Conservation (phyloP, 2,329 filamentous ascomycete species). For the Fusarium austroafricanum region DNA sequence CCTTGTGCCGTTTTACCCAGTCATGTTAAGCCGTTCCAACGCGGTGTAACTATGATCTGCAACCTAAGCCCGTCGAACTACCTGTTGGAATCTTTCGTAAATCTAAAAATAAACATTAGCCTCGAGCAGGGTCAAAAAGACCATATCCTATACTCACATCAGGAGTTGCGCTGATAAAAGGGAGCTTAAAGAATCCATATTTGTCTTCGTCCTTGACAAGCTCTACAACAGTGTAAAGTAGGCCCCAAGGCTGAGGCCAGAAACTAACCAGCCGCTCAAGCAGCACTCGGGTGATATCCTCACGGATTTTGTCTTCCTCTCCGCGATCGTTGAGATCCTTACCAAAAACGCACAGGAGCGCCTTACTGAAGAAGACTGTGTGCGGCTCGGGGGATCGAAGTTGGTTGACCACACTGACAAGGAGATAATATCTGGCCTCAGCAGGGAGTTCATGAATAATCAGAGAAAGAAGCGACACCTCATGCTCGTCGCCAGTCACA, state of each 20-base stretch:
- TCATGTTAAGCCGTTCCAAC: slow-evolving; percentile 9
- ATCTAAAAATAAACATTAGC: slow-evolving; percentile 45
- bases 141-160: slow-evolving; percentile 69
- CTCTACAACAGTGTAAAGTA: slow-evolving; percentile 89
- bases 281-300: slow-evolving; percentile 90
- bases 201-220: slow-evolving; percentile 89
- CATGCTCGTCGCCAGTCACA: slow-evolving; percentile 55
- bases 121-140: background rate
- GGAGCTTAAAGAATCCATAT: slow-evolving; percentile 91
- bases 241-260: slow-evolving; percentile 95
- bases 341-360: slow-evolving; percentile 86
- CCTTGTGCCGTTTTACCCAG: slow-evolving; percentile 30
- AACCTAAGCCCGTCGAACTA: slow-evolving; percentile 50
- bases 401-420: slow-evolving; percentile 89
- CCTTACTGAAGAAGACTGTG: slow-evolving; percentile 92
- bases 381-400: slow-evolving; percentile 89
- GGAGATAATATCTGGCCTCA: slow-evolving; percentile 85
- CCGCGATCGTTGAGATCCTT: slow-evolving; percentile 76
- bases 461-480: slow-evolving; percentile 79
- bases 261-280: slow-evolving; percentile 89
- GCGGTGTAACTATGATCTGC: slow-evolving; percentile 3
- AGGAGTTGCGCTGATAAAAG: slow-evolving; percentile 89
- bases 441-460: slow-evolving; percentile 79
- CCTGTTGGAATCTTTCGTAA: slow-evolving; percentile 52
- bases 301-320: slow-evolving; percentile 83